These are phyloP conservation scores for Phaffia rhodozyma DNA, from an alignment of 1,284 basidiomycete species.

Conservation along the genomic window DNA sequence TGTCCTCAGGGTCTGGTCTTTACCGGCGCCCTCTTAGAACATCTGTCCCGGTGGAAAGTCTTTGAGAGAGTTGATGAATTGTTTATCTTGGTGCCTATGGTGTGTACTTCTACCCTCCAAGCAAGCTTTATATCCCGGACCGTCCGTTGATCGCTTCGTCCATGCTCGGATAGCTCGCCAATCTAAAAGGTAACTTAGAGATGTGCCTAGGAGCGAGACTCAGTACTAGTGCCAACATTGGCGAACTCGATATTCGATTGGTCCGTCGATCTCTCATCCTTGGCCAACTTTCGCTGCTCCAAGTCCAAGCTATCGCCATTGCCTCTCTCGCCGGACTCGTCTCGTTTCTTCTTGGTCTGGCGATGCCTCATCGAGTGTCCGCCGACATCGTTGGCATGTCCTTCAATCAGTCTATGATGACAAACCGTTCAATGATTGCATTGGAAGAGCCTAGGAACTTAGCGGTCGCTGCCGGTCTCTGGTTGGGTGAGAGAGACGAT, in stretches of 20 bases:
- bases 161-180: slow-evolving; percentile 38
- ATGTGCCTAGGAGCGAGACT: slow-evolving; percentile 57
- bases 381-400: slow-evolving; percentile 23
- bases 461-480: slow-evolving; percentile 11
- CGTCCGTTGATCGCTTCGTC: background rate
- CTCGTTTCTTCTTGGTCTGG: slow-evolving; percentile 58
- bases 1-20: slow-evolving; percentile 47
- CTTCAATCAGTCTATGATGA: slow-evolving; percentile 16
- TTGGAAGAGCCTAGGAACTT: slow-evolving; percentile 22
- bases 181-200: slow-evolving; percentile 92
- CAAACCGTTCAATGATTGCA: slow-evolving; percentile 23
- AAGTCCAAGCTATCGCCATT: slow-evolving; percentile 85
- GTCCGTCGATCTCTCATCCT: slow-evolving; percentile 56
- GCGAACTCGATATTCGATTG: slow-evolving; percentile 65
- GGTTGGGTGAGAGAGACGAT: slow-evolving; percentile 21
- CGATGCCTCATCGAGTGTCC: slow-evolving; percentile 42
- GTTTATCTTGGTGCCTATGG: slow-evolving; percentile 89
- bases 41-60: slow-evolving; percentile 77
- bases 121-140: background rate
- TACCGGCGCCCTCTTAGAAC: slow-evolving; percentile 75
- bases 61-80: slow-evolving; percentile 86
- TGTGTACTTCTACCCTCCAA: slow-evolving; percentile 34
- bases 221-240: slow-evolving; percentile 52
- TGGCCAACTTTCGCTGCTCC: slow-evolving; percentile 76
- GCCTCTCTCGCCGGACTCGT: slow-evolving; percentile 74